Evolutionary conservation across 208 protist species (phyloP).

Genomic region (Trypanosoma boissoni): DNA sequence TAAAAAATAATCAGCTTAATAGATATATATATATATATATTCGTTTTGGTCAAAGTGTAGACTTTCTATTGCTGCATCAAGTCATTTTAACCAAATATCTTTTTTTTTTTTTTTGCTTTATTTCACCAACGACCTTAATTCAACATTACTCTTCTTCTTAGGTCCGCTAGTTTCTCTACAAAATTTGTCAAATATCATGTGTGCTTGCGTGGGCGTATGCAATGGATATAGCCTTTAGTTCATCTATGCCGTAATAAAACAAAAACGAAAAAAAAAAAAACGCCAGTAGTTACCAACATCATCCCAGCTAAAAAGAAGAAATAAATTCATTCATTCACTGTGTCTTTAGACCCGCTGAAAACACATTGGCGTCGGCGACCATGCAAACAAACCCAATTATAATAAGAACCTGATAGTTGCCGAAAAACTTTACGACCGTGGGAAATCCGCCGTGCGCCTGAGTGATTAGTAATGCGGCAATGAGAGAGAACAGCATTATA

Average conservation of each 20-base stretch:
- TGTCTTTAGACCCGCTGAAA: not conserved
- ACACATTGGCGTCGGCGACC: slow-evolving; percentile 10
- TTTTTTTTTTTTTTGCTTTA: no score
- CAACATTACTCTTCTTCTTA: no score
- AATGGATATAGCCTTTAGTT: not conserved
- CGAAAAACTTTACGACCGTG: slow-evolving; percentile 9
- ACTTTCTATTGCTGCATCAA: no score
- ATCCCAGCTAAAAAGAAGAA: slow-evolving; percentile 3
- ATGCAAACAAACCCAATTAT: slow-evolving; percentile 15
- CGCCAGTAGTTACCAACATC: not conserved
- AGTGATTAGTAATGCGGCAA: slow-evolving; percentile 28
- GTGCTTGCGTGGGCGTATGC: not conserved
- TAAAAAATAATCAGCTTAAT: no score
- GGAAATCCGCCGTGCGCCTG: slow-evolving; percentile 20
- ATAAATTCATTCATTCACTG: not conserved
- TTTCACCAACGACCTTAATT: no score
- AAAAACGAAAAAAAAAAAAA: slow-evolving; percentile 8
- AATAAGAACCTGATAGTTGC: slow-evolving; percentile 16
- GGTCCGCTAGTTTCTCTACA: no score
- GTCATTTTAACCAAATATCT: no score
- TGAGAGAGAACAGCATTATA: slow-evolving; percentile 32
- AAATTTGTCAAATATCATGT: no score
- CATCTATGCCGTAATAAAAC: not conserved
- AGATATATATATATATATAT: no score
- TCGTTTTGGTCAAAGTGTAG: no score